Conservation (phyloP, 2,329 filamentous ascomycete genomes). For the Domatiomyces catenatus region DNA sequence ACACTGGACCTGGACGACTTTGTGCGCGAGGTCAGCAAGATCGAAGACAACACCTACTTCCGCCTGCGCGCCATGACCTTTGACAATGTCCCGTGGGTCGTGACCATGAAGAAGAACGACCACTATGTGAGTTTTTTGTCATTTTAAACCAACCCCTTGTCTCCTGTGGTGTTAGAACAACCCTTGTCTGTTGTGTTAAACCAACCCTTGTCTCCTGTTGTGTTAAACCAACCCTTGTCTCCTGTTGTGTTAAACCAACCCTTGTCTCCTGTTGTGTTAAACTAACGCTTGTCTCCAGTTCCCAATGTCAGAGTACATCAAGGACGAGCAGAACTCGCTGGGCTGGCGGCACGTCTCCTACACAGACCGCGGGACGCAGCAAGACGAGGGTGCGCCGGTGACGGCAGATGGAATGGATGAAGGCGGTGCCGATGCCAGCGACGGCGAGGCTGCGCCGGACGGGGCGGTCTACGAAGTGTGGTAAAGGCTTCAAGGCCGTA, state of each 20-base stretch:
- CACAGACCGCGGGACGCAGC: slow-evolving; percentile 28
- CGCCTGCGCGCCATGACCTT: slow-evolving; percentile 94
- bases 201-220: no score
- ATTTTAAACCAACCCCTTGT: no score
- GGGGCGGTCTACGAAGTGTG: background rate
- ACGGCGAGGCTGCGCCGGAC: slow-evolving; percentile 7
- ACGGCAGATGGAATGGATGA: slow-evolving; percentile 35
- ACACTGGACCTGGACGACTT: slow-evolving; percentile 74
- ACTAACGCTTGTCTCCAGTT: slow-evolving; percentile 29
- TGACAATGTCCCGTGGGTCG: slow-evolving; percentile 97
- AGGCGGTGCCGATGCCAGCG: slow-evolving; percentile 22
- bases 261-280: no score
- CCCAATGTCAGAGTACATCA: slow-evolving; percentile 50
- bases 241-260: no score
- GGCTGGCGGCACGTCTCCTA: slow-evolving; percentile 46
- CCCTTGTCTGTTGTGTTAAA: no score
- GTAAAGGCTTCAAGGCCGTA: background rate
- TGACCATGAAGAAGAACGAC: slow-evolving; percentile 99
- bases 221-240: no score
- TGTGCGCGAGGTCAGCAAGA: slow-evolving; percentile 64
- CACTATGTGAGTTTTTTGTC: slow-evolving; percentile 54
- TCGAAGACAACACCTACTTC: slow-evolving; percentile 97
- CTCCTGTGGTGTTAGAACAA: no score
- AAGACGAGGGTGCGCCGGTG: slow-evolving; percentile 26
- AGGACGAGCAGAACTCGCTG: slow-evolving; percentile 36